Evolutionary conservation across 2,329 filamentous ascomycete genomes (phyloP).

Genomic region (Aspergillus uvarum): DNA sequence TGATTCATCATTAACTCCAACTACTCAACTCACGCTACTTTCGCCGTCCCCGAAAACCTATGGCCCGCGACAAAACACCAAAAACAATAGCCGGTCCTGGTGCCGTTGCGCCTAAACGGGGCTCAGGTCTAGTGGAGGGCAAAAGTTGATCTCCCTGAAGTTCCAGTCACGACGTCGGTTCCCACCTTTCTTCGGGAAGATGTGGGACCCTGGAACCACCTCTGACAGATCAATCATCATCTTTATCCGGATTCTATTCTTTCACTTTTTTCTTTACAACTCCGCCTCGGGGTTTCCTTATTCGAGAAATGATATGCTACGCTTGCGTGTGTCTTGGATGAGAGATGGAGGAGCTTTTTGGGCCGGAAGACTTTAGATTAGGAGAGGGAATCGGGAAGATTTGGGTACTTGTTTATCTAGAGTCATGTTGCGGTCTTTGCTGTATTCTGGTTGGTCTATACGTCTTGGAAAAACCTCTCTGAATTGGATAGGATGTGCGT

Average conservation of each 20-base stretch:
- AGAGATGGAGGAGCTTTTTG: neutral
- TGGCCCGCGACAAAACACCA: neutral
- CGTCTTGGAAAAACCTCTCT: neutral
- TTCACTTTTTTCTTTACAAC: neutral
- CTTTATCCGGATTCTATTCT: neutral
- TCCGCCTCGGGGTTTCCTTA: neutral
- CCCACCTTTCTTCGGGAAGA: neutral
- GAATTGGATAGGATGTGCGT: neutral
- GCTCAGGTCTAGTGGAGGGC: no score
- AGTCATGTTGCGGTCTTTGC: neutral
- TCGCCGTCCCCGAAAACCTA: neutral
- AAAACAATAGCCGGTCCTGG: neutral
- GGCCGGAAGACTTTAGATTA: neutral
- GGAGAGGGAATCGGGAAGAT: neutral
- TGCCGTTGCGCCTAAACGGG: neutral
- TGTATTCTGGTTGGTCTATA: neutral
- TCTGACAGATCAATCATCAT: neutral
- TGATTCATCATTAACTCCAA: neutral
- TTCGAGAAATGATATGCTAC: neutral
- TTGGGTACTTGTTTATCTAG: neutral
- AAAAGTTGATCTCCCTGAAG: neutral
- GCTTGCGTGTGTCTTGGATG: neutral
- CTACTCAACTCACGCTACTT: neutral
- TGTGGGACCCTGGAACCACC: neutral
- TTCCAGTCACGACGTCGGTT: neutral